phyloP scores from a whole-genome alignment of 495 filamentous ascomycete genomes.

The Aspergillus cristatus region DNA sequence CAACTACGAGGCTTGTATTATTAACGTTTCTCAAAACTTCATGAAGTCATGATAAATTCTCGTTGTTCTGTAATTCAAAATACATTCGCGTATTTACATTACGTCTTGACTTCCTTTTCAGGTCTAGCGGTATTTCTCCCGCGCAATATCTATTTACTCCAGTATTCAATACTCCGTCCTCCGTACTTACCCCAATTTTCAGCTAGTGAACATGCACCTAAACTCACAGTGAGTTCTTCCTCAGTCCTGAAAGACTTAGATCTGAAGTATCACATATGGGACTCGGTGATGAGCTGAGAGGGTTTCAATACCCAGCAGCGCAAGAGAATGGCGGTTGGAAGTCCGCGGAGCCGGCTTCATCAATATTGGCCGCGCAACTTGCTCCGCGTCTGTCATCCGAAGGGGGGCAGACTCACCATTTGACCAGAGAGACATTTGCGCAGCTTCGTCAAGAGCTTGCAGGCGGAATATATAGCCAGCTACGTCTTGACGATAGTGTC shows the following conservation, averaged over 20 bases:
- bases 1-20: no score
- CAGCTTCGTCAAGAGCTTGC: slow-evolving; percentile 59
- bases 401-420: slow-evolving; percentile 28
- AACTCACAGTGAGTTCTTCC: no score
- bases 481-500: slow-evolving; percentile 51
- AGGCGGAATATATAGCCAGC: slow-evolving; percentile 30
- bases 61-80: no score
- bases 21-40: no score
- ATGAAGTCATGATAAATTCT: no score
- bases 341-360: slow-evolving; percentile 44
- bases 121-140: no score
- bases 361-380: slow-evolving; percentile 61
- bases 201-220: no score
- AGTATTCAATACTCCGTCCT: no score
- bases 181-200: no score
- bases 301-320: slow-evolving; percentile 5
- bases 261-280: slow-evolving; percentile 16
- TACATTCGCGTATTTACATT: no score
- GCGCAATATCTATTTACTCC: no score
- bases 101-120: no score
- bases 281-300: slow-evolving; percentile 11
- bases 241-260: background rate
- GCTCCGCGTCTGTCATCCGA: slow-evolving; percentile 37
- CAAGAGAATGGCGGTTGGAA: slow-evolving; percentile 11
- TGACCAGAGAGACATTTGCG: slow-evolving; percentile 48